A percentile compares a stretch with the other conserved stretches of the same genome.
These are phyloP conservation scores for Fusarium vanettenii DNA, from an alignment of 2,329 filamentous ascomycete species.

Conservation along the genomic window DNA sequence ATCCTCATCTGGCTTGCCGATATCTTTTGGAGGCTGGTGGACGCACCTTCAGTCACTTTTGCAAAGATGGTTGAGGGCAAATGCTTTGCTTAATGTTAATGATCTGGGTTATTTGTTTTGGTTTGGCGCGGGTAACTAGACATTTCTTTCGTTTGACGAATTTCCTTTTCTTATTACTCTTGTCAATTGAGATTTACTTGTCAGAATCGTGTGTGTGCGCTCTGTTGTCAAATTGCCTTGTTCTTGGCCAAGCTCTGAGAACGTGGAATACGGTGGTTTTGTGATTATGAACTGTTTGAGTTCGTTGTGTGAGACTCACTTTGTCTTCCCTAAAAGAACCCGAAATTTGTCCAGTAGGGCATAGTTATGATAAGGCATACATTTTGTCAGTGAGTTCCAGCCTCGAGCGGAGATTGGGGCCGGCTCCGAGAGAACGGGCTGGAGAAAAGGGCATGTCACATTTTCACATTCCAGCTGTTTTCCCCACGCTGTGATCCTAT, in stretches of 20 bases:
- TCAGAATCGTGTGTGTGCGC: background rate
- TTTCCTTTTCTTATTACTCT: background rate
- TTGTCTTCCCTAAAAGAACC: background rate
- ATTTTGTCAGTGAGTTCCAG: background rate
- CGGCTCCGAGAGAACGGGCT: background rate
- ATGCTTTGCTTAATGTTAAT: background rate
- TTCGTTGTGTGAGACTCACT: background rate
- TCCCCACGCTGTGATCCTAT: background rate
- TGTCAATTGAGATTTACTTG: background rate
- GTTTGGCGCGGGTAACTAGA: background rate
- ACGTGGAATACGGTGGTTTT: background rate
- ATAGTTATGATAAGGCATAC: background rate
- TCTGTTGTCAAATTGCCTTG: background rate
- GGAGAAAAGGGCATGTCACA: background rate
- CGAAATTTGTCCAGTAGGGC: background rate
- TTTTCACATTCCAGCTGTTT: background rate
- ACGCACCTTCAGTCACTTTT: background rate
- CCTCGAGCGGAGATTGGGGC: background rate
- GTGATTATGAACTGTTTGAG: background rate
- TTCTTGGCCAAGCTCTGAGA: background rate
- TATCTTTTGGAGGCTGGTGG: background rate
- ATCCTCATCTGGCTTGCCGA: background rate
- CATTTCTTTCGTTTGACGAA: background rate
- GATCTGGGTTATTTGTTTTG: background rate
- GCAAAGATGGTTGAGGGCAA: background rate